Evolutionary conservation across 495 filamentous ascomycete species (phyloP), one percentile per base, ranked within the genome.

Genomic region (Aspergillus steynii): DNA sequence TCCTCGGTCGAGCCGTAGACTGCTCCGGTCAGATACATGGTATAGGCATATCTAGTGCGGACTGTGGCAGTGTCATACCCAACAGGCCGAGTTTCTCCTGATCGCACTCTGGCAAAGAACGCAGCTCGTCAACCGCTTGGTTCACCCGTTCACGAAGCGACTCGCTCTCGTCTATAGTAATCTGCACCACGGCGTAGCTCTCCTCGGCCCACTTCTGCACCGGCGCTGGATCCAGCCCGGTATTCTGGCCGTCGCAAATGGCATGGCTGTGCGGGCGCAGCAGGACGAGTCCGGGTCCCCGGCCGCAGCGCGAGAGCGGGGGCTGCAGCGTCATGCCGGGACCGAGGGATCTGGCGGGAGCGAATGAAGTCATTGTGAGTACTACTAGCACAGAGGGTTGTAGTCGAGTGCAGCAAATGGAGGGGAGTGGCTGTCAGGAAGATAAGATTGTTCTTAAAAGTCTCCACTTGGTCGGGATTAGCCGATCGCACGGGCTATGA

Each of bases 221-320:
- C 0, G 74, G 74, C 29, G 68, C 65, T 27, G 74, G 74, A 29
- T 76, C 74, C 6, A 76, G 58, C 34, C 61, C 68, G 5, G 62
- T 54, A 34, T 71, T 72, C 26, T 65, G 50, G 20, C 55, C 28
- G n/a, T 71, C 64, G 34, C 62, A 74, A 2, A 61, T 49, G 1
- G 64, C 57, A 54, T 67, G 64, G 29, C 48, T 58, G 29, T 29
- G 37, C 3, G 75, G 68, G 8, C 66, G 61, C 53, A 84, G 55
- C 34, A 86, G 60, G 48, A 88, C 68, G 3, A 88, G 66, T 27
- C 82, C 83, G 4, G 85, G 85, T 0, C 85, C 85, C 31, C 61
- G 61, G 4, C 82, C 85, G 53, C 79, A 79, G 48, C 83, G 79
- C 3, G 85, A 83, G 45, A 87, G 79, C 46, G 85, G 85, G 53